Evolutionary conservation across 345 rosid species (phyloP).

Genomic region (Eucalyptus marginata): DNA sequence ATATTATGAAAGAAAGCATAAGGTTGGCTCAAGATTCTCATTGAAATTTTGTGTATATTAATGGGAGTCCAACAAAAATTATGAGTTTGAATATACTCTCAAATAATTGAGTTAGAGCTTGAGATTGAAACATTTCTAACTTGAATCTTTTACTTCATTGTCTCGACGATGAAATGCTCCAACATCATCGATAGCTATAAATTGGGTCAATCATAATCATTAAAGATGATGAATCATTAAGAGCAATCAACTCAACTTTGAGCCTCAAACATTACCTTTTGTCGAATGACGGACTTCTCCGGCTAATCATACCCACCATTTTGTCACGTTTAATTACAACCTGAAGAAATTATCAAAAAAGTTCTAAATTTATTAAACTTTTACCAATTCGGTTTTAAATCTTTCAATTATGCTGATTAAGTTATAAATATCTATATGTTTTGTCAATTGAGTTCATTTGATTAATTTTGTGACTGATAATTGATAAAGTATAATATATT

Average conservation of each 20-base stretch:
- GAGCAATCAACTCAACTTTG: background rate
- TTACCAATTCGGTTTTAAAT: rapidly evolving
- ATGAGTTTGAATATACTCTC: background rate
- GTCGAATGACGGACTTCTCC: background rate
- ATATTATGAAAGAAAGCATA: background rate
- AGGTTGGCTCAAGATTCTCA: background rate
- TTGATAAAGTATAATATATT: too few relatives aligned
- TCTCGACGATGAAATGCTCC: background rate
- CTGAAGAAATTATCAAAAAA: too few relatives aligned
- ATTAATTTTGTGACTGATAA: too few relatives aligned
- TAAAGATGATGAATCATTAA: background rate
- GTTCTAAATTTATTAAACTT: too few relatives aligned
- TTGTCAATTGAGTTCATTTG: rapidly evolving
- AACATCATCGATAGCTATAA: rapidly evolving
- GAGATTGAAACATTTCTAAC: background rate
- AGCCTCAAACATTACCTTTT: background rate
- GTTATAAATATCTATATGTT: rapidly evolving
- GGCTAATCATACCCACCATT: background rate
- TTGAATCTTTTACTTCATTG: background rate
- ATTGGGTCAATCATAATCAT: background rate
- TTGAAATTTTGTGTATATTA: background rate
- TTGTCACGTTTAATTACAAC: rapidly evolving
- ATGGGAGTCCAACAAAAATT: background rate
- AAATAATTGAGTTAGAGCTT: background rate
- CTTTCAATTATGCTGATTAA: rapidly evolving